These are phyloP conservation scores for Phyllosticta capitalensis DNA, from an alignment of 2,329 filamentous ascomycete genomes.

Conservation along the genomic window DNA sequence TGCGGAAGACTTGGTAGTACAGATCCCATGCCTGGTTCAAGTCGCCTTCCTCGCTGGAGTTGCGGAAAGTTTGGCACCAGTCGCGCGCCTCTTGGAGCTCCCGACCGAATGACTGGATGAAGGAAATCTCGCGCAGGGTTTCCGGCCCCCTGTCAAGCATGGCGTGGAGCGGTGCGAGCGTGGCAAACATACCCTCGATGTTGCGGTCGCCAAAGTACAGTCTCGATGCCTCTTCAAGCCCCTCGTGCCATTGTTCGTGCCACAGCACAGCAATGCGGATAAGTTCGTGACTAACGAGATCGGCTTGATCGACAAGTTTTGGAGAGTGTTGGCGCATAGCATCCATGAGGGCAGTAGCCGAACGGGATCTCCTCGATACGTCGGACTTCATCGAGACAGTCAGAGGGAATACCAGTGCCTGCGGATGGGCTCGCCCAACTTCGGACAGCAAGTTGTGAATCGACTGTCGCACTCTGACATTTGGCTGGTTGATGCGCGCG, in stretches of 20 bases:
- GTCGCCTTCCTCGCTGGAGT: slow-evolving; percentile 82
- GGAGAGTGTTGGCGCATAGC: slow-evolving; percentile 94
- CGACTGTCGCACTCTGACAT: slow-evolving; percentile 74
- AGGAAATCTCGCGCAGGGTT: slow-evolving; percentile 91
- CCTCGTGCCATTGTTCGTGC: slow-evolving; percentile 99
- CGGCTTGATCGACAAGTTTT: slow-evolving; percentile 86
- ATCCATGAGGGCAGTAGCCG: slow-evolving; percentile 91
- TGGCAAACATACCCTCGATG: slow-evolving; percentile 93
- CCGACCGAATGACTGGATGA: slow-evolving; percentile 92
- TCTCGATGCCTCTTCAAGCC: slow-evolving; percentile 87
- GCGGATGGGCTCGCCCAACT: slow-evolving; percentile 87
- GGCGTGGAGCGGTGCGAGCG: slow-evolving; percentile 81
- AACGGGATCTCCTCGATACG: slow-evolving; percentile 71
- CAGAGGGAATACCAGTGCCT: slow-evolving; percentile 91
- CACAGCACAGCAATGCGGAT: slow-evolving; percentile 94
- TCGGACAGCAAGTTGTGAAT: slow-evolving; percentile 89
- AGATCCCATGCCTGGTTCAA: slow-evolving; percentile 98
- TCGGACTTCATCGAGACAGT: slow-evolving; percentile 98
- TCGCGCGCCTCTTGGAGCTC: slow-evolving; percentile 91
- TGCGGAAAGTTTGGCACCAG: slow-evolving; percentile 88
- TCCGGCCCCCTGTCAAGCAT: slow-evolving; percentile 85
- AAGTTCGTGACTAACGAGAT: slow-evolving; percentile 88
- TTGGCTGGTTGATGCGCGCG: slow-evolving; percentile 93
- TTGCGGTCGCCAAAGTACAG: slow-evolving; percentile 97
- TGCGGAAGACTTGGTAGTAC: slow-evolving; percentile 96